Percentiles rank a stretch among this genome's conserved stretches.
Conservation (phyloP, 2,329 filamentous ascomycete species). For the Hypoxylon sp. region DNA sequence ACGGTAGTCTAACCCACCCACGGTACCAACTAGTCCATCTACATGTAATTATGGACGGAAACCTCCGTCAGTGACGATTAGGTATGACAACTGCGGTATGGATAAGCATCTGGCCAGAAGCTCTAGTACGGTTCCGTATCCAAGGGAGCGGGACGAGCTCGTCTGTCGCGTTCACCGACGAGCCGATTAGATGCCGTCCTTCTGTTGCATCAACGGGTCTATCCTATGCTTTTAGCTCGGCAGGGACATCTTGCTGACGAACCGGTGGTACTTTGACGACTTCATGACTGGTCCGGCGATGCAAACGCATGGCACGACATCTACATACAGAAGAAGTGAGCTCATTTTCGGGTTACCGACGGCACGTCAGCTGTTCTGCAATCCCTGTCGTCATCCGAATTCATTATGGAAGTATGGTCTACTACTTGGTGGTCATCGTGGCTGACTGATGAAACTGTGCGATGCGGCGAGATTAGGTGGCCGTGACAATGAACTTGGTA, state of each 20-base stretch:
- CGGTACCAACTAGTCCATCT: slow-evolving; percentile 10
- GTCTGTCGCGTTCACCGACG: slow-evolving; percentile 31
- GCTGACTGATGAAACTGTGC: slow-evolving; percentile 42
- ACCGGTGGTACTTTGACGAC: slow-evolving; percentile 38
- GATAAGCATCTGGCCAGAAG: slow-evolving; percentile 28
- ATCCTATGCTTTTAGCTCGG: slow-evolving; percentile 23
- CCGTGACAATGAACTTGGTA: slow-evolving; percentile 41
- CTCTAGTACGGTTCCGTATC: slow-evolving; percentile 21
- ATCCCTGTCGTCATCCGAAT: slow-evolving; percentile 46
- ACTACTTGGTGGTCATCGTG: slow-evolving; percentile 25
- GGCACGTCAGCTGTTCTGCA: slow-evolving; percentile 46
- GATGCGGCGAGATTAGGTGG: slow-evolving; percentile 48
- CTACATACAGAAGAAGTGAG: slow-evolving; percentile 39
- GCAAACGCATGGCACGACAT: slow-evolving; percentile 39
- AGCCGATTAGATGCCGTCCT: slow-evolving; percentile 39
- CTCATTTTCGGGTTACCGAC: slow-evolving; percentile 43
- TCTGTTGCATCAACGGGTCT: slow-evolving; percentile 27
- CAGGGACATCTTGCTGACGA: slow-evolving; percentile 27
- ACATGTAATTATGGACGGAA: slow-evolving; percentile 28
- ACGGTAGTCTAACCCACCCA: slow-evolving; percentile 27
- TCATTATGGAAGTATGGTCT: slow-evolving; percentile 29
- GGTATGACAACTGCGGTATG: slow-evolving; percentile 34
- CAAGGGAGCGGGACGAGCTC: slow-evolving; percentile 27
- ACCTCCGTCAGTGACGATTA: slow-evolving; percentile 34
- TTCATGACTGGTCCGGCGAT: slow-evolving; percentile 37